phyloP scores from a whole-genome alignment of 2,329 filamentous ascomycete genomes.

The Diaporthe destruens region DNA sequence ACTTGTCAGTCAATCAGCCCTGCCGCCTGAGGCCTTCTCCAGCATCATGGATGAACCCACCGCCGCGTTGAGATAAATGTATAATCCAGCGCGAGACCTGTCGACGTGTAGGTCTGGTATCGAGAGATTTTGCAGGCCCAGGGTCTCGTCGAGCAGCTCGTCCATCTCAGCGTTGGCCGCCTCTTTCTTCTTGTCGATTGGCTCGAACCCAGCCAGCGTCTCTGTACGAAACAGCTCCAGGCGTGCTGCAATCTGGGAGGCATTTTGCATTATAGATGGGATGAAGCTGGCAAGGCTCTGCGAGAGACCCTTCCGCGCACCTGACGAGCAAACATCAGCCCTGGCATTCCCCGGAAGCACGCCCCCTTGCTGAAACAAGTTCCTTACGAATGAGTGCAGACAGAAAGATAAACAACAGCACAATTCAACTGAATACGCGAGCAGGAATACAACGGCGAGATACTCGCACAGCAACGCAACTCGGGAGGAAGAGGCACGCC shows the following conservation, averaged over 20 bases:
- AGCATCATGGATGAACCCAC: slow-evolving; percentile 58
- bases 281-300: slow-evolving; percentile 67
- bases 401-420: not conserved
- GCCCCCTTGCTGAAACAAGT: slow-evolving; percentile 1
- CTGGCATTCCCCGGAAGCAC: not conserved
- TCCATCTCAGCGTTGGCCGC: slow-evolving; percentile 65
- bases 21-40: slow-evolving; percentile 46
- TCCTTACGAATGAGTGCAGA: slow-evolving; percentile 22
- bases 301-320: slow-evolving; percentile 61
- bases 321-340: slow-evolving; percentile 49
- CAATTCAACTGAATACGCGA: slow-evolving; percentile 9
- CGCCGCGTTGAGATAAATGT: slow-evolving; percentile 85
- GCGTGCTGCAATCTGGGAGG: slow-evolving; percentile 60
- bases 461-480: not conserved
- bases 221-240: slow-evolving; percentile 71
- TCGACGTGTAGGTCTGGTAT: slow-evolving; percentile 75
- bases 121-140: slow-evolving; percentile 67
- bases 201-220: slow-evolving; percentile 67
- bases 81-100: slow-evolving; percentile 85
- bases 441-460: not conserved
- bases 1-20: not conserved
- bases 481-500: slow-evolving; percentile 17
- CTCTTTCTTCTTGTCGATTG: slow-evolving; percentile 65
- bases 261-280: slow-evolving; percentile 65
- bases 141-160: slow-evolving; percentile 68